Percentiles rank a stretch among this genome's conserved stretches.
These are phyloP conservation scores for Lindgomyces ingoldianus DNA, from an alignment of 495 filamentous ascomycete species.

Conservation along the genomic window DNA sequence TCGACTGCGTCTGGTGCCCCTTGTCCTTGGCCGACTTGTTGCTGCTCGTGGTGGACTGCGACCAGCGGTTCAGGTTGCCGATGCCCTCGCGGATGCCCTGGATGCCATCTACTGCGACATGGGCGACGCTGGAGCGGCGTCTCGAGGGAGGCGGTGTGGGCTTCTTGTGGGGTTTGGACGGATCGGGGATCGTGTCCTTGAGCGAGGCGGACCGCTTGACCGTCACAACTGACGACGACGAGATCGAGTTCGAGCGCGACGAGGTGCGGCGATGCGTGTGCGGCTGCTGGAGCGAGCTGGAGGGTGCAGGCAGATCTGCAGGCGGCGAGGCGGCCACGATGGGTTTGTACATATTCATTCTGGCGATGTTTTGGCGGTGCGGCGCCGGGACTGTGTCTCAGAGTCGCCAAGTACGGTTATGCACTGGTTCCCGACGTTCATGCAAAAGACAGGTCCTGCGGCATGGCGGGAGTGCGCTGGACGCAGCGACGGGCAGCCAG, in stretches of 20 bases:
- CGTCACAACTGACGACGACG: slow-evolving; percentile 43
- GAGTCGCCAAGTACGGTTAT: slow-evolving; percentile 26
- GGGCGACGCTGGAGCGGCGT: slow-evolving; percentile 42
- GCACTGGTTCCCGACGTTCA: slow-evolving; percentile 26
- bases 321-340: slow-evolving; percentile 1
- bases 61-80: slow-evolving; percentile 80
- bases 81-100: slow-evolving; percentile 63
- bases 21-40: slow-evolving; percentile 57
- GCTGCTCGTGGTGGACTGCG: slow-evolving; percentile 73
- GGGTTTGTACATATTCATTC: slow-evolving; percentile 32
- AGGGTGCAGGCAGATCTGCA: slow-evolving; percentile 15
- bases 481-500: slow-evolving; percentile 7
- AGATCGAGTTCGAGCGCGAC: slow-evolving; percentile 42
- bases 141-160: slow-evolving; percentile 36
- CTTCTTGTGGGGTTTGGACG: slow-evolving; percentile 32
- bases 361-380: slow-evolving; percentile 11
- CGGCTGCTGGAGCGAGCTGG: neutral
- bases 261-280: slow-evolving; percentile 29
- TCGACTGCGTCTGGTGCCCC: slow-evolving; percentile 39
- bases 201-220: slow-evolving; percentile 44
- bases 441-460: slow-evolving; percentile 24
- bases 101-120: slow-evolving; percentile 43
- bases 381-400: slow-evolving; percentile 24
- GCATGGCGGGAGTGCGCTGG: slow-evolving; percentile 32
- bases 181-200: slow-evolving; percentile 37